Base-by-base conservation (phyloP, 2,329 filamentous ascomycete genomes). In the Venturia effusa region DNA sequence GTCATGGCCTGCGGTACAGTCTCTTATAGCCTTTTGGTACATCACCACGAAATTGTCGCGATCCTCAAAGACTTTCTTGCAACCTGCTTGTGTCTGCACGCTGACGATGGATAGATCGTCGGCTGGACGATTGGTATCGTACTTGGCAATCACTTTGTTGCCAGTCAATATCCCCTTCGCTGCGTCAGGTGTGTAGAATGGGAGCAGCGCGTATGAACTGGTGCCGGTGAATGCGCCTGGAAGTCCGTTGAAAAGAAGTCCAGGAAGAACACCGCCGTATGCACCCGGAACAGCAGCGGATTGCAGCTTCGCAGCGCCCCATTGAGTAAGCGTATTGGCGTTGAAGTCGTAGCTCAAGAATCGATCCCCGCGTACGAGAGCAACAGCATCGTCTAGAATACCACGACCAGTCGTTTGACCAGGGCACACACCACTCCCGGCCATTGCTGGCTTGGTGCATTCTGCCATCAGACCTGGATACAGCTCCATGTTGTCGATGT, bases 111-210 rank as follows among this genome's bases (percentile, higher is more conserved):
- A 70, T 59, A 72, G 73, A 59, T 76, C 76, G 62, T 72, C 78
- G 10, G 71, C 66, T 22, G 79, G 77, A 64, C 79, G 69, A 51
- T 74, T 70, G 7, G 77, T 66, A 63, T 81, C 79, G 66, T 82
- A 83, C 64, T 78, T 72, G 4, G 77, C 70, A 8, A 80, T 68
- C 8, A 74, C 76, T 13, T 76, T 75, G 64, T 82, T 82, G 54
- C 72, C 74, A 65, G 77, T 76, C 37, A 83, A 67, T 22, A 82
- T 82, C 3, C 72, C 77, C 61, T 74, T 74, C 2, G 74, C 75
- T 45, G 80, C 80, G 59, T 78, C 73, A 0, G 80, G 80, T 0
- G 80, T 82, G 66, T 82, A 82, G 70, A 82, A 81, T 51, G 80
- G 77, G 55, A 83, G 70, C 2, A 81, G 70, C 27, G 71, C 80